These are phyloP conservation scores for Trichosporon ovoides DNA, from an alignment of 1,284 basidiomycete genomes.

Conservation along the genomic window DNA sequence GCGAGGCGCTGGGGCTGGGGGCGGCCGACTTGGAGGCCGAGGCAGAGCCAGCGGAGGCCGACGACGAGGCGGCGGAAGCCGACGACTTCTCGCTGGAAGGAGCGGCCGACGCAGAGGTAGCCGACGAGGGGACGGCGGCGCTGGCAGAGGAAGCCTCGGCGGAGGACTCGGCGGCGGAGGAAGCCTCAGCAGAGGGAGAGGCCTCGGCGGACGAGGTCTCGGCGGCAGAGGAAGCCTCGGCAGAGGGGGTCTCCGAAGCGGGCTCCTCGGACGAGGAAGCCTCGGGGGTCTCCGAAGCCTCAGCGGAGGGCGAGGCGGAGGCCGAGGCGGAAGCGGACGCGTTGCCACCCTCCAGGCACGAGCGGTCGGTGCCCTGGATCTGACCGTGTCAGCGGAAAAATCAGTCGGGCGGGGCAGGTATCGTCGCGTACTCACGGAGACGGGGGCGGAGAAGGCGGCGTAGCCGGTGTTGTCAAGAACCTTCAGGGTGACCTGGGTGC, in stretches of 20 bases:
- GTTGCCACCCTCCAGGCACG: neutral
- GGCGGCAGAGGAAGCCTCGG: neutral
- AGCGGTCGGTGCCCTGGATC: conserved; percentile 5
- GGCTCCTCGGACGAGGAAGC: neutral
- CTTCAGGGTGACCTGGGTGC: conserved; percentile 38
- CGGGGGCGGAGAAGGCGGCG: conserved; percentile 32
- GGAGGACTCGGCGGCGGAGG: neutral
- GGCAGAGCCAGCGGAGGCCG: neutral
- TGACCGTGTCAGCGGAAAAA: neutral
- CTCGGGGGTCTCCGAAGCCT: neutral
- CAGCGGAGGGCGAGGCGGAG: neutral
- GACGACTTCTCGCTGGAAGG: neutral
- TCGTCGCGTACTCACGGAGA: conserved; percentile 24
- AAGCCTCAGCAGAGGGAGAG: neutral
- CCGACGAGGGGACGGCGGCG: too few species aligned
- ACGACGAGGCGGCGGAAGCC: neutral
- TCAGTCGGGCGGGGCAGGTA: neutral
- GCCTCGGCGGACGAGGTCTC: neutral
- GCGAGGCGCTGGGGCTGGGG: conserved; percentile 12
- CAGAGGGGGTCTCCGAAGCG: neutral
- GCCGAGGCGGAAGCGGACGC: neutral
- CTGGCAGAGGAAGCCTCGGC: too few species aligned
- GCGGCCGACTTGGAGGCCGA: conserved; percentile 7
- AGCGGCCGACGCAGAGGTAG: neutral
- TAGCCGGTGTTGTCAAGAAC: conserved; percentile 36